Base-by-base conservation (phyloP, 1,139 yeast species). In the Pichia sp. region DNA sequence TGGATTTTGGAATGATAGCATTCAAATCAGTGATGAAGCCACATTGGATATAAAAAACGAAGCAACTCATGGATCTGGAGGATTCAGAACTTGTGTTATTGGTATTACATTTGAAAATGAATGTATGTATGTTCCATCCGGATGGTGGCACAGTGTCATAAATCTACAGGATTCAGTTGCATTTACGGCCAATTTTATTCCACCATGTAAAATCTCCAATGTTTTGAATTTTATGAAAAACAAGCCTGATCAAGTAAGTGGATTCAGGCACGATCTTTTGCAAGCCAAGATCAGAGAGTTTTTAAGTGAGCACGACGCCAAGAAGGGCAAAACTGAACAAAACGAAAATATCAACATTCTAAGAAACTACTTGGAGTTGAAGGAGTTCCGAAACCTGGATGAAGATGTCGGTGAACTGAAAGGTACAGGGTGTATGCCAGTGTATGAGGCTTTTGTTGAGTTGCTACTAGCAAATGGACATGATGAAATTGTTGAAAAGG, bases 101-200 rank as follows among this genome's bases (percentile, higher is more conserved):
- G 94, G 86, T 1, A 68, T 87, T 10, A 83, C 95, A 0, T 79
- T 79, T 53, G 85, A 90, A 0, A 92, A 92, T 5, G 95, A 88
- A 60, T 81, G 87, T 52, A 75, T 87, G 73, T 79, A 84, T 59
- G 97, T 88, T 4, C 97, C 97, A 3, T 73, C 90, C 27, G 95
- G 95, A 1, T 88, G 97, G 97, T 88, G 97, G 97, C 97, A 88
- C 66, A 69, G 80, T 37, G 97, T 88, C 29, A 85, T 87, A 28
- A 88, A 88, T 56, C 59, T 88, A 29, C 87, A 83, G 49, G 90
- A 84, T 56, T 72, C 82, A 23, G 81, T 84, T 37, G 90, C 95
- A 0, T 65, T 87, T 55, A 88, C 97, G 0, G 95, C 86, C 53
- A 88, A 88, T 59, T 88, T 87, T 62, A 92, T 86, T 5, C 95